Conservation (phyloP, 2,329 filamentous ascomycete species). For the Simplicillium aogashimaense region DNA sequence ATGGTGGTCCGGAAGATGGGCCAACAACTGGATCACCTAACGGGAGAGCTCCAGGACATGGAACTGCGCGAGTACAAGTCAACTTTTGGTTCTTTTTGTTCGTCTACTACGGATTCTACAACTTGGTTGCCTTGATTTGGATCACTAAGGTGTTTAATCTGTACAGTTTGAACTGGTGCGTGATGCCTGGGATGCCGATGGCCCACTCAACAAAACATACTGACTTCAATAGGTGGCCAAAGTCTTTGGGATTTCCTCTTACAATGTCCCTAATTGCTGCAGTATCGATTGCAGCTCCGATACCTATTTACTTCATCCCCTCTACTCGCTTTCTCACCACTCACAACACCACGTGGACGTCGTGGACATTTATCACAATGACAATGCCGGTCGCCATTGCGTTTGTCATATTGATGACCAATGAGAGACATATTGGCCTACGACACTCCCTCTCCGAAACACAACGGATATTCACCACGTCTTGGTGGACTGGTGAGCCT, state of each 20-base stretch:
- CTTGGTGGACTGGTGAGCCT: constrained; percentile 54
- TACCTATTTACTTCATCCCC: constrained; percentile 48
- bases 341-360: constrained; percentile 60
- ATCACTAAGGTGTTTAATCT: constrained; percentile 65
- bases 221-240: constrained; percentile 40
- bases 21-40: no score
- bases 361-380: constrained; percentile 63
- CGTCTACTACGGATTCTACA: constrained; percentile 62
- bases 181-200: constrained; percentile 5
- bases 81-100: constrained; percentile 66
- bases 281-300: constrained; percentile 47
- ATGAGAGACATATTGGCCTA: constrained; percentile 52
- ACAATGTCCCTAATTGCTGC: constrained; percentile 52
- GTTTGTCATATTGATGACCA: constrained; percentile 51
- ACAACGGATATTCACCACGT: constrained; percentile 56
- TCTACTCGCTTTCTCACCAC: constrained; percentile 41
- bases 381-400: constrained; percentile 58
- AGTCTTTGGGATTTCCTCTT: constrained; percentile 52
- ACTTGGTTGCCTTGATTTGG: constrained; percentile 57
- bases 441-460: constrained; percentile 55
- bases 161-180: constrained; percentile 56
- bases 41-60: constrained; percentile 35
- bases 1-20: no score
- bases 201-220: neutral
- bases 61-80: constrained; percentile 51